phyloP scores from a whole-genome alignment of 2,329 filamentous ascomycete species.

The Arthrinium puccinioides region DNA sequence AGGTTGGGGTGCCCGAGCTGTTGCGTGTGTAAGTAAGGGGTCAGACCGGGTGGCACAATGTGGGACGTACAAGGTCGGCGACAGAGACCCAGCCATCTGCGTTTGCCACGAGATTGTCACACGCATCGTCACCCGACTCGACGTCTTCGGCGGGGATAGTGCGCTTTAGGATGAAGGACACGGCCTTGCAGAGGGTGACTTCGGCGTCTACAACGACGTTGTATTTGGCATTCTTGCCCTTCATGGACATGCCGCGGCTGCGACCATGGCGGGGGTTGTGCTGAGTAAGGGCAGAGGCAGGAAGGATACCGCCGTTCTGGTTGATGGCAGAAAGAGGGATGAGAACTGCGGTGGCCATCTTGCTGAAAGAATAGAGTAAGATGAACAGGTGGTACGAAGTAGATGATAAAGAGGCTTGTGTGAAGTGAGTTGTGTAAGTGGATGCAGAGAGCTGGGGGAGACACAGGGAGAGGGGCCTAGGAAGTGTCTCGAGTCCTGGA shows the following conservation, averaged over 20 bases:
- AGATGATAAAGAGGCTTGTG: no score
- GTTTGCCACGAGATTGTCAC: slow-evolving; percentile 25
- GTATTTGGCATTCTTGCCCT: slow-evolving; percentile 29
- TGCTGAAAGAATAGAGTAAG: no score
- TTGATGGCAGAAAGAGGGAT: slow-evolving; percentile 25
- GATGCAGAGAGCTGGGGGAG: no score
- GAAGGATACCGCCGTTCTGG: slow-evolving; percentile 27
- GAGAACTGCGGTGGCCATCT: slow-evolving; percentile 27
- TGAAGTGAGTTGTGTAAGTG: no score
- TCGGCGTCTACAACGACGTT: slow-evolving; percentile 33
- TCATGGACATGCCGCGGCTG: slow-evolving; percentile 30
- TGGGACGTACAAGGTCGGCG: slow-evolving; percentile 28
- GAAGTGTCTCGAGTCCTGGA: no score
- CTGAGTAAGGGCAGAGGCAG: slow-evolving; percentile 25
- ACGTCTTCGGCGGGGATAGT: slow-evolving; percentile 27
- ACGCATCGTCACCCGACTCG: slow-evolving; percentile 21
- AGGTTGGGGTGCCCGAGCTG: slow-evolving; percentile 29
- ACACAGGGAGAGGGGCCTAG: no score
- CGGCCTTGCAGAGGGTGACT: slow-evolving; percentile 30
- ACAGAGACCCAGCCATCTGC: slow-evolving; percentile 33
- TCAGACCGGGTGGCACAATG: neutral
- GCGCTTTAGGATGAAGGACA: slow-evolving; percentile 33
- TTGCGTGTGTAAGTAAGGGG: no score
- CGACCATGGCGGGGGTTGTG: slow-evolving; percentile 28
- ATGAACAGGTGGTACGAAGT: no score